Conservation (phyloP, 2,329 filamentous ascomycete genomes). For the Fusarium duplospermum region DNA sequence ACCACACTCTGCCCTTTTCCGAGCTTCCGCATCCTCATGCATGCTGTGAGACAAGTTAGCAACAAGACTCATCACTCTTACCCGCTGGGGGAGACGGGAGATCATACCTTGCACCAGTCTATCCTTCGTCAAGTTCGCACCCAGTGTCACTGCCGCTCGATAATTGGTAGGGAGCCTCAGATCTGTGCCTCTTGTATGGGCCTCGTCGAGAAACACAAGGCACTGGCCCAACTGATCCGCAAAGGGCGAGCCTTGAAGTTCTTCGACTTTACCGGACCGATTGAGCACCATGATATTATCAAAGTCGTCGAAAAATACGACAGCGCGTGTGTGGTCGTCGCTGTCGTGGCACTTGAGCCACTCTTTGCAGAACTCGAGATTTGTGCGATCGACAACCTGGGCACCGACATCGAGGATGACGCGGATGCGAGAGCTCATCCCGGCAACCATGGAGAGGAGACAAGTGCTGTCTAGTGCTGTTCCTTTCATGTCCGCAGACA, state of each 20-base stretch:
- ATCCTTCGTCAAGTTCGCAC: conserved; percentile 74
- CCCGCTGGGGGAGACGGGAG: too few species aligned
- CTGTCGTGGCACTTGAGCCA: conserved; percentile 60
- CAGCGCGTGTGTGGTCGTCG: conserved; percentile 38
- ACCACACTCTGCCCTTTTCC: conserved; percentile 73
- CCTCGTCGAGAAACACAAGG: conserved; percentile 76
- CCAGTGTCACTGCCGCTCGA: conserved; percentile 75
- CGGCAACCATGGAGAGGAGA: conserved; percentile 57
- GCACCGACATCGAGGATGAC: conserved; percentile 80
- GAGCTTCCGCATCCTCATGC: conserved; percentile 77
- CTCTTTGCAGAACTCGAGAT: conserved; percentile 60
- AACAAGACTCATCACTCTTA: too few species aligned
- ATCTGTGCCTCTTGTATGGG: conserved; percentile 77
- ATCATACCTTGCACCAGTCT: conserved; percentile 72
- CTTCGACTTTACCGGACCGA: conserved; percentile 56
- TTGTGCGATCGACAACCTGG: conserved; percentile 72
- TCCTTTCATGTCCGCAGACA: neutral
- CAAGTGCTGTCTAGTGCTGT: conserved; percentile 49
- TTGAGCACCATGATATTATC: conserved; percentile 68
- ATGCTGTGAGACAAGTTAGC: conserved; percentile 57
- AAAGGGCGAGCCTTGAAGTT: conserved; percentile 69
- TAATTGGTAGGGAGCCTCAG: conserved; percentile 68
- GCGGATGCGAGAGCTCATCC: conserved; percentile 58
- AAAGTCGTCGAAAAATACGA: conserved; percentile 67
- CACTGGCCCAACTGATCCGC: conserved; percentile 66